A percentile compares a stretch with the other conserved stretches of the same genome.
Conservation (phyloP, 306 rosid genomes). For the Elaeagnus macrophylla region DNA sequence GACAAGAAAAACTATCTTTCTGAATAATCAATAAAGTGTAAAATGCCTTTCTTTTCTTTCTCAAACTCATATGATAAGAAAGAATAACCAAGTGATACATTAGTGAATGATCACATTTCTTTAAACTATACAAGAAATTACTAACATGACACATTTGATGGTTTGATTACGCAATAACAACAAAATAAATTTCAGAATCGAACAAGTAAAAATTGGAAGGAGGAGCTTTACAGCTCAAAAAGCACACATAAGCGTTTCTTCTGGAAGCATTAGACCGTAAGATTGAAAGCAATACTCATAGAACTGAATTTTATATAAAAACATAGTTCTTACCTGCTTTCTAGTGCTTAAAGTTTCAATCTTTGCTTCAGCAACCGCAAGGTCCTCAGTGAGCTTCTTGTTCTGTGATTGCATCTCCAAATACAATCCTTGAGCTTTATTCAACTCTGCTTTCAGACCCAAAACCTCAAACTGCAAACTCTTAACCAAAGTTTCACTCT, state of each 20-base stretch:
- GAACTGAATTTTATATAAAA: neutral
- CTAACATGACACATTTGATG: too few relatives aligned
- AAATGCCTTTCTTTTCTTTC: neutral
- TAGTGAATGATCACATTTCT: neutral
- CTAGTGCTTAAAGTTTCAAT: constrained; percentile 18
- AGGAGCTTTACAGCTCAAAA: too few relatives aligned
- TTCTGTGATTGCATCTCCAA: constrained; percentile 56
- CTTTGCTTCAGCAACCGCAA: constrained; percentile 69
- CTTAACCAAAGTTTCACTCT: constrained; percentile 48
- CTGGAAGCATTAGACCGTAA: too few relatives aligned
- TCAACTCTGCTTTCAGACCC: constrained; percentile 61
- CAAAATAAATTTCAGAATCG: too few relatives aligned
- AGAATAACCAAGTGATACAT: too few relatives aligned
- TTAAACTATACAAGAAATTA: neutral
- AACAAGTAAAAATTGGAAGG: too few relatives aligned
- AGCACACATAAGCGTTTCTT: too few relatives aligned
- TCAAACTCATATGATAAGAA: neutral
- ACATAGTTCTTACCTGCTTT: constrained; percentile 38
- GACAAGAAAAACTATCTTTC: neutral
- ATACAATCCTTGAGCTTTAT: constrained; percentile 41
- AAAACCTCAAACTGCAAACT: constrained; percentile 48
- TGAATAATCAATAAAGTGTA: too few relatives aligned
- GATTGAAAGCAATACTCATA: too few relatives aligned
- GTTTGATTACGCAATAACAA: too few relatives aligned
- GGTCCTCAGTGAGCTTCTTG: constrained; percentile 40